A percentile compares a stretch with the other conserved stretches of the same genome.
These are phyloP conservation scores for Leishmania arabica DNA, from an alignment of 208 protist genomes.

Conservation along the genomic window DNA sequence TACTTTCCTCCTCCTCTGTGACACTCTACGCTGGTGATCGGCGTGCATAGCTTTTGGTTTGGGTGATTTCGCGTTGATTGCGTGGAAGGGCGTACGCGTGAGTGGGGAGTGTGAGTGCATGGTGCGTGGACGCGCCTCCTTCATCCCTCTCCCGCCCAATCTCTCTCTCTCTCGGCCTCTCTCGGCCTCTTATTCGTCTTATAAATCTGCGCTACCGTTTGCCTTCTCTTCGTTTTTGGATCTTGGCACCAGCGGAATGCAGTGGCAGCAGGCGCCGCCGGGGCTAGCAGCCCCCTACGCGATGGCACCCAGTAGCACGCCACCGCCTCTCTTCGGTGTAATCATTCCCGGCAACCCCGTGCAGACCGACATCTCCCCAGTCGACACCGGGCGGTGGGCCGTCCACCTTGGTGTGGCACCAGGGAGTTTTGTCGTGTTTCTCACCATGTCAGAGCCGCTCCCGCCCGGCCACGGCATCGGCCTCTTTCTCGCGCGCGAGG, in stretches of 20 bases:
- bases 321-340: slow-evolving; percentile 46
- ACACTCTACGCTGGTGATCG: background rate
- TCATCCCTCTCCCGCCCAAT: background rate
- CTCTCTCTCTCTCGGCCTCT: background rate
- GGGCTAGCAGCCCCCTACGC: background rate
- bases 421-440: slow-evolving; percentile 68
- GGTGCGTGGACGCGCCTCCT: background rate
- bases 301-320: background rate
- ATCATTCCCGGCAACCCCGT: slow-evolving; percentile 70
- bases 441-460: slow-evolving; percentile 54
- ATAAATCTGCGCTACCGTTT: background rate
- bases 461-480: slow-evolving; percentile 43
- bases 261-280: slow-evolving; percentile 16
- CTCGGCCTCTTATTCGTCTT: background rate
- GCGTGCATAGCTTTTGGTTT: background rate
- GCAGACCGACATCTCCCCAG: slow-evolving; percentile 37
- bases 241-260: slow-evolving; percentile 1
- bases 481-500: slow-evolving; percentile 66
- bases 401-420: slow-evolving; percentile 50
- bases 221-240: slow-evolving; percentile 6
- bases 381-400: slow-evolving; percentile 58
- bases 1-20: background rate
- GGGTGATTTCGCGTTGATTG: background rate
- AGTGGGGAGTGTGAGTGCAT: background rate
- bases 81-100: background rate